These are phyloP conservation scores for Umbelopsis ramanniana DNA, from an alignment of 192 early-diverging fungal genomes.

Conservation along the genomic window DNA sequence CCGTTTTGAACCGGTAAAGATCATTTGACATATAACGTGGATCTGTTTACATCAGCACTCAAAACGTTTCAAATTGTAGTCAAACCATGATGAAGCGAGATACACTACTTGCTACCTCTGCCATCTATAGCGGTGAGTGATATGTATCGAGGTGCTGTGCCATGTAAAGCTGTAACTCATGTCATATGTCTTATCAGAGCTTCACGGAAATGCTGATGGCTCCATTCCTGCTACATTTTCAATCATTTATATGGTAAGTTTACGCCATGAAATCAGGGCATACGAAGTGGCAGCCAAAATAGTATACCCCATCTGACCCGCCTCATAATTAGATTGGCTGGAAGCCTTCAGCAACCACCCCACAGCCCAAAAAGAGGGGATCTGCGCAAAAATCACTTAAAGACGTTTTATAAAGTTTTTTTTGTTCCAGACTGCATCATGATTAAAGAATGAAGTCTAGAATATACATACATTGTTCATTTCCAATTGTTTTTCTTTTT, in stretches of 20 bases:
- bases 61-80: slow-evolving; percentile 32
- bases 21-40: background rate
- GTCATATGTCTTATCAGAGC: slow-evolving; percentile 51
- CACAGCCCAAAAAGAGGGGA: slow-evolving; percentile 81
- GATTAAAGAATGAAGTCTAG: background rate
- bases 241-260: slow-evolving; percentile 62
- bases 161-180: background rate
- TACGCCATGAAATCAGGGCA: background rate
- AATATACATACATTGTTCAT: background rate
- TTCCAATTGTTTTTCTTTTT: background rate
- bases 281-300: slow-evolving; percentile 9
- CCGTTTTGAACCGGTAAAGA: slow-evolving; percentile 69
- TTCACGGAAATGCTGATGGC: slow-evolving; percentile 89
- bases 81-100: slow-evolving; percentile 78
- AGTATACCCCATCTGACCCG: slow-evolving; percentile 36
- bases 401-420: slow-evolving; percentile 49
- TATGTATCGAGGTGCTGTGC: too few relatives aligned
- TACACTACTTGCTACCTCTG: slow-evolving; percentile 81
- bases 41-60: background rate
- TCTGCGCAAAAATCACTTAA: slow-evolving; percentile 83
- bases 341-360: slow-evolving; percentile 88
- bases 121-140: slow-evolving; percentile 81
- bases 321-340: slow-evolving; percentile 77
- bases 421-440: slow-evolving; percentile 5
- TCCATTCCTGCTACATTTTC: slow-evolving; percentile 95